Evolutionary conservation across 1,284 basidiomycete genomes (phyloP), one percentile per base, ranked within the genome.

Genomic region (Cerioporus squamosus): DNA sequence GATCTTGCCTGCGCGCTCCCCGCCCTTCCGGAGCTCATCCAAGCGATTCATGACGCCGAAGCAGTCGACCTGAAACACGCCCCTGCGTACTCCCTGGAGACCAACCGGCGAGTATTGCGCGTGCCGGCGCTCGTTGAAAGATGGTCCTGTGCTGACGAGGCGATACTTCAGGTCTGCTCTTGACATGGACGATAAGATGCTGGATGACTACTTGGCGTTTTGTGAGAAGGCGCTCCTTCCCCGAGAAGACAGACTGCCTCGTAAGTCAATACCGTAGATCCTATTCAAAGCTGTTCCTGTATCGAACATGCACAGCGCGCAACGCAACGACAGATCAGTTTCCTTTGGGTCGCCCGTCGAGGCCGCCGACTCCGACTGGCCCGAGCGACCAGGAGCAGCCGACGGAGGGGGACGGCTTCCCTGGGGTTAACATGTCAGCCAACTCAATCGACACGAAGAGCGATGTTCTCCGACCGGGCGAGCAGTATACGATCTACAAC

Each of bases 1-100:
- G 89, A 92, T 68, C 84, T 85, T 33, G 85, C 83, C 9, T 83
- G 84, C 57, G 84, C 82, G n/a, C 73, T 94, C 59, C 87, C 90
- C 20, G 71, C 72, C 29, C 68, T 80, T 12, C 70, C 78, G 10
- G 83, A 82, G 44, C 89, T 85, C 72, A 54, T 93, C 47, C 66
- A 66, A 8, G 71, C 75, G 52, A 68, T 93, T 50, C 71, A 73
- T 60, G 68, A 70, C 42, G 68, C 80, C 57, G 72, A 79, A 44
- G 71, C 74, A 46, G 68, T 71, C 42, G 71, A 72, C 18, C 29
- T 49, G 33, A 47, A 58, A 44, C 38, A n/a, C 18, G 14, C 31
- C 9, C 53, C 62, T 42, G 63, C 64, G 43, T 55, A 33, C 23
- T 54, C 59, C n/a, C 56, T 56, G 22, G 57, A 51, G 26, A 49